Base-by-base conservation (phyloP, 2,329 filamentous ascomycete genomes). In the Phoma sp. region DNA sequence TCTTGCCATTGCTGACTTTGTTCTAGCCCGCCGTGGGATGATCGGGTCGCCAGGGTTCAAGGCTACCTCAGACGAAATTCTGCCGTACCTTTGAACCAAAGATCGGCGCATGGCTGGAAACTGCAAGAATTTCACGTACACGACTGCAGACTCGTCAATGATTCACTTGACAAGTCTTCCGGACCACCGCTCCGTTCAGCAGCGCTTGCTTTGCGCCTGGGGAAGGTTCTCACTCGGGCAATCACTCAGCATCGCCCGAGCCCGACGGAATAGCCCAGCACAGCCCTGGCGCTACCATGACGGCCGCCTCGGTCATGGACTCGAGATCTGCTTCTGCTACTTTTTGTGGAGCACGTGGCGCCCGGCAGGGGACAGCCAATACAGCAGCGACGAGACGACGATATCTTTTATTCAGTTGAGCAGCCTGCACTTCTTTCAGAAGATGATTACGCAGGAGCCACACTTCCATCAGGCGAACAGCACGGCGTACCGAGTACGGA, bases 1-100 rank as follows among this genome's bases (percentile, higher is more conserved):
- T 36, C 47, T 49, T 33, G 32, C 25, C 39, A 23, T 34, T 47
- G 45, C 53, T 59, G 40, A 59, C 36, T n/a, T 21, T 17, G 25
- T 38, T 29, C 17, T 32, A 47, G 42, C 42, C 17, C 15, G 42
- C 21, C 26, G 40, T 37, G 5, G 25, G 47, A 21, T 5, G 7
- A 10, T 21, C 9, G 11, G 18, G 17, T 30, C 33, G 39, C 25
- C 25, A 12, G 4, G 6, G 23, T 30, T 10, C 18, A 12, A 30
- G 25, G 32, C 47, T 20, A 12, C 7, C 15, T 21, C 47, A 38
- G 28, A 7, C 25, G 21, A 7, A 21, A 20, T n/a, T 20, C 11
- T n/a, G 15, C 15, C 2, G n/a, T 12, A n/a, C 12, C 0, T 7
- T 10, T 26, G n/a, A 12, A 7, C 4, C 15, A 6, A 26, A 7